phyloP scores from a whole-genome alignment of 2,329 filamentous ascomycete genomes.

The Trichophyton verrucosum region DNA sequence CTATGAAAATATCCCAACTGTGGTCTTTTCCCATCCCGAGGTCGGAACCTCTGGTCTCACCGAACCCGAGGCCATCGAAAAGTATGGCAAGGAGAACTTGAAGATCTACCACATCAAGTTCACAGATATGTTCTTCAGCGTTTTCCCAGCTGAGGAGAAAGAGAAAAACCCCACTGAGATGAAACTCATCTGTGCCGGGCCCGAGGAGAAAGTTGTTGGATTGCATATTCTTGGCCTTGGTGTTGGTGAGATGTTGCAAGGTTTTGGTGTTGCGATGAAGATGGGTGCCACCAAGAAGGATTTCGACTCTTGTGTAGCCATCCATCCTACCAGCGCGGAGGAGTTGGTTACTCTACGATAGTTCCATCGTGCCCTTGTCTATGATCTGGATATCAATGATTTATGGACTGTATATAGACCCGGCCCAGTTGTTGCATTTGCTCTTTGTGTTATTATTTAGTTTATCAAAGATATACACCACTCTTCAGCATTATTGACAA shows the following conservation, averaged over 20 bases:
- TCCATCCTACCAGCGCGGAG: slow-evolving; percentile 65
- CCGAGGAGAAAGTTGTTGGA: slow-evolving; percentile 40
- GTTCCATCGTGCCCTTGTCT: neutral
- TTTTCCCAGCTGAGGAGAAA: slow-evolving; percentile 38
- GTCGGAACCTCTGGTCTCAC: slow-evolving; percentile 40
- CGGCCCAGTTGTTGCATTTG: neutral
- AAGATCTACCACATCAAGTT: slow-evolving; percentile 41
- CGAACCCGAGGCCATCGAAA: slow-evolving; percentile 36
- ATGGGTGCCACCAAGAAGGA: slow-evolving; percentile 70
- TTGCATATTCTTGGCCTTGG: slow-evolving; percentile 38
- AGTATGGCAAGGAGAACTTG: slow-evolving; percentile 39
- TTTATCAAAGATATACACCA: neutral
- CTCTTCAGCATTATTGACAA: neutral
- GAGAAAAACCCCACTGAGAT: slow-evolving; percentile 39
- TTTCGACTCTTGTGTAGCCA: slow-evolving; percentile 63
- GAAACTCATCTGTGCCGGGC: slow-evolving; percentile 38
- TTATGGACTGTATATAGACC: neutral
- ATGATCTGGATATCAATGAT: neutral
- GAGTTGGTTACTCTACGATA: slow-evolving; percentile 44
- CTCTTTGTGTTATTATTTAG: neutral
- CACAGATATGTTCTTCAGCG: slow-evolving; percentile 38
- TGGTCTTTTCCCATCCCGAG: slow-evolving; percentile 42
- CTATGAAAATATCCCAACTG: slow-evolving; percentile 41
- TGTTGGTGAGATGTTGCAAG: slow-evolving; percentile 56
- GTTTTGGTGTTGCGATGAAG: slow-evolving; percentile 64